Conservation (phyloP, 805 yeast genomes). For the Limtongia smithiae region DNA sequence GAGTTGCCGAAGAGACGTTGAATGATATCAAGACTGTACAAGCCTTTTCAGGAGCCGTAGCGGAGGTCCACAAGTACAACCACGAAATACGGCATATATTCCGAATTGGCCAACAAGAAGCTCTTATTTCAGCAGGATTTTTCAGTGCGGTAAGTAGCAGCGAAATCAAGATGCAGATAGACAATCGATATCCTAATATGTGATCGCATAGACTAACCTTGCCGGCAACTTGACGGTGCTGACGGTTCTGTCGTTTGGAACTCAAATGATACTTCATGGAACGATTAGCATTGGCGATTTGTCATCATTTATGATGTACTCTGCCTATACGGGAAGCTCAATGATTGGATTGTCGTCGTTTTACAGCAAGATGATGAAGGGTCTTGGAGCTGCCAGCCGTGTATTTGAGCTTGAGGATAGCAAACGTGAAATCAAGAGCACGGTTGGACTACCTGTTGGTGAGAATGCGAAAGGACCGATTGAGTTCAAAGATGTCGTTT, state of each 20-base stretch:
- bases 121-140: slow-evolving; percentile 59
- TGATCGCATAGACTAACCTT: slow-evolving; percentile 65
- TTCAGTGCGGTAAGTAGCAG: slow-evolving; percentile 52
- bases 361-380: slow-evolving; percentile 93
- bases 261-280: slow-evolving; percentile 73
- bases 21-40: slow-evolving; percentile 84
- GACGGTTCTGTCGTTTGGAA: slow-evolving; percentile 76
- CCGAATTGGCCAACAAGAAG: slow-evolving; percentile 72
- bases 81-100: slow-evolving; percentile 62
- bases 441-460: slow-evolving; percentile 17
- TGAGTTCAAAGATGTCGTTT: slow-evolving; percentile 58
- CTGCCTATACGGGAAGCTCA: slow-evolving; percentile 87
- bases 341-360: slow-evolving; percentile 87
- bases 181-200: no score
- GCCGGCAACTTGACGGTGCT: slow-evolving; percentile 78
- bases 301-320: slow-evolving; percentile 91
- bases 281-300: slow-evolving; percentile 80
- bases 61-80: slow-evolving; percentile 73
- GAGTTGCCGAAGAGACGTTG: slow-evolving; percentile 87
- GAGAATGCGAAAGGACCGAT: slow-evolving; percentile 38
- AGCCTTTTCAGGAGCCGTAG: slow-evolving; percentile 78
- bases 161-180: no score
- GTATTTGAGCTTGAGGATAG: slow-evolving; percentile 82
- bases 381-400: slow-evolving; percentile 91
- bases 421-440: slow-evolving; percentile 59